Base-by-base conservation (phyloP, 306 rosid genomes). In the Alnus glutinosa region DNA sequence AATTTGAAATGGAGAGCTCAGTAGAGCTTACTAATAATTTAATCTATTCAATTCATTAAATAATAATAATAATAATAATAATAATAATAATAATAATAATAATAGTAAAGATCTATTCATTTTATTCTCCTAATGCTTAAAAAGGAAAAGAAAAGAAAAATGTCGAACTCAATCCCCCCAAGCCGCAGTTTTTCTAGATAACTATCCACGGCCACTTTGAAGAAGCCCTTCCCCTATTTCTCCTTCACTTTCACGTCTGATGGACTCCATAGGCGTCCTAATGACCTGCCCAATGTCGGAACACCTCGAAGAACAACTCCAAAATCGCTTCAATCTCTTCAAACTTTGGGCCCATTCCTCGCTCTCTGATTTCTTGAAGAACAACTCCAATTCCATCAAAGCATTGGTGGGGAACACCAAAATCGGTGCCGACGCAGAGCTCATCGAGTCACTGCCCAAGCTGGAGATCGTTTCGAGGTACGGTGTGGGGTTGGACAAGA, bases 401-500 rank as follows among this genome's bases (percentile, higher is more conserved):
- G 93, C 92, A 1, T 36, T 89, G 8, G 92, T 90, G 3, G 84
- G 77, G 13, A 5, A 42, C 82, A 39, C 87, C 78, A 80, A 42
- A 79, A 16, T 78, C 18, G 86, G 91, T 4, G 95, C 87, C 23
- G 89, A 89, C 63, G 89, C 91, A 6, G 19, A 70, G 15, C 74
- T 79, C 55, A 87, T 92, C 15, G 87, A 87, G 5, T 82, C 88
- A 0, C 75, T 92, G 14, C 97, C 93, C 3, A 75, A 80, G 9
- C 76, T 92, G 61, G 87, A 86, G 82, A 89, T 92, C 16, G 87
- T 92, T 1, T 73, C 94, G 15, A 86, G 87, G 54, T 83, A 67
- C 86, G 86, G 97, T 59, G 95, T 92, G 19, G 97, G 97, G 2
- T 59, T 85, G 51, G 97, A 92, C 62, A 82, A 83, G 78, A 87